Percentiles rank a stretch among this genome's conserved stretches.
phyloP scores from a whole-genome alignment of 768 basidiomycete species.

The Coprinopsis cinerea region DNA sequence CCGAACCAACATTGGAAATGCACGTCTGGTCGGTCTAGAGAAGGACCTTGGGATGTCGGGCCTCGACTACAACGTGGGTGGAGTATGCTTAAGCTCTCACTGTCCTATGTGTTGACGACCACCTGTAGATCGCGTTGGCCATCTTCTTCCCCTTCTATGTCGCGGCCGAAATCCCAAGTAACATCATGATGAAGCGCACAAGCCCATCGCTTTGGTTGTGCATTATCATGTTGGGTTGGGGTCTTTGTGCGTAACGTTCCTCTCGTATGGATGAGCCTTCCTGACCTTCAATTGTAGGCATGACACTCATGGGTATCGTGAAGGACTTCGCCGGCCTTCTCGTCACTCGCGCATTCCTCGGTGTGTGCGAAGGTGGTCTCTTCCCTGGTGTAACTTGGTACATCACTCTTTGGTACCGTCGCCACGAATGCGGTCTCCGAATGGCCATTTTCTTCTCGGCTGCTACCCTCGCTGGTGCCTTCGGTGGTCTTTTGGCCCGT shows the following conservation, averaged over 20 bases:
- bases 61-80: slow-evolving; percentile 23
- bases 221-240: slow-evolving; percentile 28
- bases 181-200: slow-evolving; percentile 29
- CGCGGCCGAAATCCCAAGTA: slow-evolving; percentile 26
- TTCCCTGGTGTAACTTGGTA: slow-evolving; percentile 28
- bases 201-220: slow-evolving; percentile 28
- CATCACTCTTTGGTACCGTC: slow-evolving; percentile 26
- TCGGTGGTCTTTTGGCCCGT: slow-evolving; percentile 25
- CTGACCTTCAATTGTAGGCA: slow-evolving; percentile 15
- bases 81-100: background rate
- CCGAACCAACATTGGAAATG: slow-evolving; percentile 27
- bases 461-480: slow-evolving; percentile 26
- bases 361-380: slow-evolving; percentile 25
- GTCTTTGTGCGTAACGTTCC: slow-evolving; percentile 18
- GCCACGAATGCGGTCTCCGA: slow-evolving; percentile 26
- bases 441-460: slow-evolving; percentile 30
- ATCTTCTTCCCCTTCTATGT: slow-evolving; percentile 29
- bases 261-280: background rate
- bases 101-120: background rate
- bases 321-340: slow-evolving; percentile 20
- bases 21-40: slow-evolving; percentile 25
- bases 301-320: slow-evolving; percentile 27
- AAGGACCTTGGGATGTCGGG: slow-evolving; percentile 21
- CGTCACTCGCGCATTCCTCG: slow-evolving; percentile 22
- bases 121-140: slow-evolving; percentile 22